phyloP scores from a whole-genome alignment of 305 asterid species.

The Fraxinus dipetala region DNA sequence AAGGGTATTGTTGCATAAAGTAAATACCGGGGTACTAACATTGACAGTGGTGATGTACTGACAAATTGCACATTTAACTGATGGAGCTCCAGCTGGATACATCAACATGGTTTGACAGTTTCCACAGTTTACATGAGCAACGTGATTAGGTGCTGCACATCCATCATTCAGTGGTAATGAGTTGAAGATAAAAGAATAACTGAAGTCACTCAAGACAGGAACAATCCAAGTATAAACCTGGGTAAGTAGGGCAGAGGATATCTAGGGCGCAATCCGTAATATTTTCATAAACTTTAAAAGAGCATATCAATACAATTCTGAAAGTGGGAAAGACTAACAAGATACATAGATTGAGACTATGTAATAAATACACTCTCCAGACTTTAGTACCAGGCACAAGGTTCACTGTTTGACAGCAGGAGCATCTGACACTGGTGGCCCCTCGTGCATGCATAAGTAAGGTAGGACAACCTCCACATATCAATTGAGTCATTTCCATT shows the following conservation, averaged over 20 bases:
- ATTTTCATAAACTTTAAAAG: background rate
- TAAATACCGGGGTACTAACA: constrained; percentile 23
- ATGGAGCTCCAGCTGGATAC: constrained; percentile 58
- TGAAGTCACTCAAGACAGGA: background rate
- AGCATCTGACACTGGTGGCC: constrained; percentile 46
- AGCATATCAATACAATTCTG: background rate
- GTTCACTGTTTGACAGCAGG: constrained; percentile 46
- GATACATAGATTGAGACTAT: background rate
- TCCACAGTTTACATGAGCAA: constrained; percentile 49
- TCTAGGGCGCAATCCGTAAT: background rate
- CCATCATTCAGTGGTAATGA: background rate
- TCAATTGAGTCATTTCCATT: constrained; percentile 45
- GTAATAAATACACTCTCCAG: background rate
- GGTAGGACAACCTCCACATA: constrained; percentile 49
- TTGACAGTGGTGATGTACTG: constrained; percentile 37
- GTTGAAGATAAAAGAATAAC: background rate
- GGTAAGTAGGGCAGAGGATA: background rate
- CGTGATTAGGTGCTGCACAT: constrained; percentile 32
- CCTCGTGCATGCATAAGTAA: constrained; percentile 46
- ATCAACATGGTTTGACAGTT: constrained; percentile 47
- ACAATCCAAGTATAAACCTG: background rate
- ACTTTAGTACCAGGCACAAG: constrained; percentile 41
- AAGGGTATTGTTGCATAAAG: background rate
- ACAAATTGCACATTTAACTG: constrained; percentile 51
- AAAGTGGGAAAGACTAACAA: background rate